phyloP scores from a whole-genome alignment of 2,329 filamentous ascomycete species.

The Nannizziopsis arthrosporioides region DNA sequence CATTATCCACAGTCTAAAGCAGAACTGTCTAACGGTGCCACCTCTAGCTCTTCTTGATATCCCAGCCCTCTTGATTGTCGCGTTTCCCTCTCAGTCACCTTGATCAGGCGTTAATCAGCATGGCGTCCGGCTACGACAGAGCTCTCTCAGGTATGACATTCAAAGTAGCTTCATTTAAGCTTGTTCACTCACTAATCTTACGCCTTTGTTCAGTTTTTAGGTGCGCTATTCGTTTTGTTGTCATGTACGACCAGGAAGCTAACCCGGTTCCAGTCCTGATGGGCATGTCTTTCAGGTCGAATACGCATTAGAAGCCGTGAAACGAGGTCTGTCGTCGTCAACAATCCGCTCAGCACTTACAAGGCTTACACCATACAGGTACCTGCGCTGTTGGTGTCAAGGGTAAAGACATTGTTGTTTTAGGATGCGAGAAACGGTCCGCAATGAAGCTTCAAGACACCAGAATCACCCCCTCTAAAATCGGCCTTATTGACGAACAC shows the following conservation, averaged over 20 bases:
- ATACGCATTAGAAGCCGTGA: conserved; percentile 97
- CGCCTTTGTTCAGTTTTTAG: conserved; percentile 58
- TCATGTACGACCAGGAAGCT: conserved; percentile 20
- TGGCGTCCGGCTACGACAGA: conserved; percentile 98
- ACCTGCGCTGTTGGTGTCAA: conserved; percentile 98
- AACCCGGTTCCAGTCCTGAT: conserved; percentile 64
- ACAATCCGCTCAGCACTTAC: conserved; percentile 16
- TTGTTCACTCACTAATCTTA: conserved; percentile 30
- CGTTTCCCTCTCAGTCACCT: too few species aligned
- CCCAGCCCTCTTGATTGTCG: neutral
- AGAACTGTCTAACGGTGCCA: neutral
- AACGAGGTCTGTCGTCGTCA: conserved; percentile 57
- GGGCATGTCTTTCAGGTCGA: conserved; percentile 99
- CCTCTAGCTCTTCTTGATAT: neutral
- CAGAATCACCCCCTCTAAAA: conserved; percentile 96
- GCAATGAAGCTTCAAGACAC: conserved; percentile 99
- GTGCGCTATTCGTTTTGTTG: conserved; percentile 33
- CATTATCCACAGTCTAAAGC: neutral
- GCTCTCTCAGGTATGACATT: conserved; percentile 77
- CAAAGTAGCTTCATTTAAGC: conserved; percentile 18
- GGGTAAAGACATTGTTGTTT: conserved; percentile 82
- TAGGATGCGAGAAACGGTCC: conserved; percentile 96
- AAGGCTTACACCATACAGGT: conserved; percentile 42
- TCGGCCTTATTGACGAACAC: conserved; percentile 88
- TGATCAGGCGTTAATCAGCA: conserved; percentile 22